These are phyloP conservation scores for Sideroxylon spinosum DNA, from an alignment of 179 eudicot species.

Conservation along the genomic window DNA sequence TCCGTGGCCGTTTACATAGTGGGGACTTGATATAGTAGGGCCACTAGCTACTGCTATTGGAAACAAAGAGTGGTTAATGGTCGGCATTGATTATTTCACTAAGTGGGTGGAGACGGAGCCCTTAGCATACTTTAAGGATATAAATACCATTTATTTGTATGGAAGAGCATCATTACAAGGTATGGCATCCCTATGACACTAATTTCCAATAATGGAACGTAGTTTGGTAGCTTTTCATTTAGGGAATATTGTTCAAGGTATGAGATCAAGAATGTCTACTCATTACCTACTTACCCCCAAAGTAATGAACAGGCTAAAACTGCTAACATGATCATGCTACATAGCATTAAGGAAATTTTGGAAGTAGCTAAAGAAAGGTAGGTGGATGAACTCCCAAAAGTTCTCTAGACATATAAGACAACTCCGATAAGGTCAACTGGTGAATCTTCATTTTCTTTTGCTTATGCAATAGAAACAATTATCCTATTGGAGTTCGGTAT, in stretches of 20 bases:
- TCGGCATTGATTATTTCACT: not conserved
- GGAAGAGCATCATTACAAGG: not conserved
- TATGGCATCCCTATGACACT: not conserved
- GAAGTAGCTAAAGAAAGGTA: no score
- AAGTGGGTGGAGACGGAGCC: conserved; percentile 5
- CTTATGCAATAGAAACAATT: no score
- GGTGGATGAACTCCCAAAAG: no score
- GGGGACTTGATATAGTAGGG: not conserved
- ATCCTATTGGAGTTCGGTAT: no score
- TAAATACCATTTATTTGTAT: not conserved
- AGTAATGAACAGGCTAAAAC: not conserved
- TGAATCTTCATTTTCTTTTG: no score
- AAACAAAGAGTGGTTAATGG: not conserved
- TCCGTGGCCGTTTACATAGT: not conserved
- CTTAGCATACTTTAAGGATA: not conserved
- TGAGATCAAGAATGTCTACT: not conserved
- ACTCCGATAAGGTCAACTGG: no score
- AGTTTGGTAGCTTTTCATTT: not conserved
- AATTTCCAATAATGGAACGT: not conserved
- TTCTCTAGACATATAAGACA: no score
- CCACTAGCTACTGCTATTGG: not conserved
- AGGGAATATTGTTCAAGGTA: not conserved
- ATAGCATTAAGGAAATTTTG: no score
- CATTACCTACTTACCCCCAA: not conserved
- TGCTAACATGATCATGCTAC: not conserved